Evolutionary conservation across 2,329 filamentous ascomycete species (phyloP), one percentile per base, ranked within the genome.

Genomic region (Claviceps capensis): DNA sequence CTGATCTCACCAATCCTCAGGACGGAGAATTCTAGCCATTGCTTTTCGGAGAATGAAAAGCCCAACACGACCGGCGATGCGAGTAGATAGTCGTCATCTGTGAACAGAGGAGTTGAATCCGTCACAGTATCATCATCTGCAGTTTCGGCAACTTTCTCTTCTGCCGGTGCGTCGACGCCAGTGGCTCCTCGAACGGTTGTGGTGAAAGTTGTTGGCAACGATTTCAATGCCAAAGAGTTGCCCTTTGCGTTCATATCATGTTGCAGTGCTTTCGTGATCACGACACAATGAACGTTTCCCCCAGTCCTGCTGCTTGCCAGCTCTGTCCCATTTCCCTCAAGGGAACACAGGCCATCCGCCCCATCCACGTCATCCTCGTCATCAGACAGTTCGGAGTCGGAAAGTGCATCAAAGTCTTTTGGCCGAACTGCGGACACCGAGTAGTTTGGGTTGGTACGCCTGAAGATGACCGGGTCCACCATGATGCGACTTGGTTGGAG

Each of bases 11-110:
- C 78, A 55, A 95, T 77, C 1, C 83, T 82, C 0, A 85, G 86
- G 19, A 96, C 83, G 0, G 82, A 83, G 60, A 95, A 88, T 64
- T 95, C 88, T 0, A 95, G 77, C 90, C 89, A 96, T 9, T 88
- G 73, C 68, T 95, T 95, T 67, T 95, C 88, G 1, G 80, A 81
- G 64, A 95, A 94, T 1, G 87, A 81, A 60, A 95, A 95, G 0
- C 89, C 90, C 1, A 94, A 76, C 0, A 95, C 86, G 0, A 94
- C 82, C 0, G 89, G 85, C 2, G 86, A 91, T 2, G 88, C 83
- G 48, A 94, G 83, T 5, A 95, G 72, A 23, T 93, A 83, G 58
- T 95, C 86, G 55, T 94, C 88, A 48, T 93, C 86, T 0, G 77
- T 85, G 63, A 93, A 90, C 19, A 78, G 72, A 1, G 75, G 16